Evolutionary conservation across 371 early-diverging fungal genomes (phyloP), one percentile per base, ranked within the genome.

Genomic region (Dipsacomyces acuminosporus): DNA sequence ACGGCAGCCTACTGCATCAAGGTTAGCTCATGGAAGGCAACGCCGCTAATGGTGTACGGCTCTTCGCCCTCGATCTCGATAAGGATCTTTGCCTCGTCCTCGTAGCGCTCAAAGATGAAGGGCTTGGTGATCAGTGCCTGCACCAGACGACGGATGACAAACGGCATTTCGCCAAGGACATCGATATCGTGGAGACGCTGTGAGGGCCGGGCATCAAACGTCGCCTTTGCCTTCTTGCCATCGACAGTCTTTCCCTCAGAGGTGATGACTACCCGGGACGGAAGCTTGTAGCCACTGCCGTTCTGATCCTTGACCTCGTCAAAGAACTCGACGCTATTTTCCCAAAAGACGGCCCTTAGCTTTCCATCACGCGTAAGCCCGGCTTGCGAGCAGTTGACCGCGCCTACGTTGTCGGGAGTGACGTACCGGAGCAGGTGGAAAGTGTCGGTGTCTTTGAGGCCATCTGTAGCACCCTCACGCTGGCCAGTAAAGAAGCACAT

Each of bases 71-170:
- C 72, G 9, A 77, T 77, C 25, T 88, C 76, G 41, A 81, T 73
- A 34, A 80, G 82, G 9, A 81, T 74, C 25, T 77, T 82, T 21
- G 67, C 48, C 5, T 41, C 41, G 3, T 79, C 78, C 47, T 88
- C 84, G 50, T 82, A 78, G 82, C 89, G 94, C 75, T 93, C 90
- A 74, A 92, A 97, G 45, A 91, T 78, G 61, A 85, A 94, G 17
- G 97, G 97, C 67, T 90, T 90, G 38, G 94, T 90, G 38, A 97
- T 84, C 61, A 95, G 85, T 0, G 90, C 83, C 61, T 95, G 91
- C 30, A 96, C 87, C 47, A 93, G 70, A 67, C 89, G 91, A 54
- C 90, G 82, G 35, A 96, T 49, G 43, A 94, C 71, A 75, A 80
- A 94, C 21, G 96, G 94, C 55, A 96, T 80, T 69, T 92, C 89